Percentiles rank a stretch among this genome's conserved stretches.
Evolutionary conservation across 495 filamentous ascomycete genomes (phyloP).

Genomic region (Hypoxylon fuscum): DNA sequence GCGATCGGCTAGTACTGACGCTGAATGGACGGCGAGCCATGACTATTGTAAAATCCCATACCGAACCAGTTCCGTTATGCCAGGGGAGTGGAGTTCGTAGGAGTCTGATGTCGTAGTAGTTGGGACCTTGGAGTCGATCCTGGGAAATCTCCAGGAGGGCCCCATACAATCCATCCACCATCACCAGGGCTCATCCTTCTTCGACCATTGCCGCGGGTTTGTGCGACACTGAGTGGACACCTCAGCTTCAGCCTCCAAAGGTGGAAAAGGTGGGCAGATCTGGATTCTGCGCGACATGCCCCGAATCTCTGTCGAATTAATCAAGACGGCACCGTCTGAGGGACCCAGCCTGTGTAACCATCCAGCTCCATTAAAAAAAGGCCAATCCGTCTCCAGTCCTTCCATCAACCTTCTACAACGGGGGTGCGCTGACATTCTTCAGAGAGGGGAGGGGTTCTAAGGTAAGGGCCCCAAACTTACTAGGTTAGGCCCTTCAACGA

Average conservation of each 20-base stretch:
- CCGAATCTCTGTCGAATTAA: constrained; percentile 42
- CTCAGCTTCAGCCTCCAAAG: constrained; percentile 44
- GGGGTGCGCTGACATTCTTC: constrained; percentile 14
- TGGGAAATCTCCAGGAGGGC: constrained; percentile 32
- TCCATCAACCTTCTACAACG: constrained; percentile 42
- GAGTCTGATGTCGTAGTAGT: constrained; percentile 36
- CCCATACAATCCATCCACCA: constrained; percentile 33
- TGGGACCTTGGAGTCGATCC: constrained; percentile 36
- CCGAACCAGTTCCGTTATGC: constrained; percentile 15
- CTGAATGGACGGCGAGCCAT: constrained; percentile 29
- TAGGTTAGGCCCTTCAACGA: constrained; percentile 2
- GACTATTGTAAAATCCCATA: constrained; percentile 19
- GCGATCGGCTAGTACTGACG: constrained; percentile 34
- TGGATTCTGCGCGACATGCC: constrained; percentile 40
- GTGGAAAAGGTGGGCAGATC: constrained; percentile 46
- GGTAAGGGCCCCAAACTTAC: constrained; percentile 1
- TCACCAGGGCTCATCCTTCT: too few relatives aligned
- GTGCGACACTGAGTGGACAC: constrained; percentile 45
- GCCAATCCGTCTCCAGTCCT: constrained; percentile 38
- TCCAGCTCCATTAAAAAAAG: constrained; percentile 41
- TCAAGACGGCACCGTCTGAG: constrained; percentile 38
- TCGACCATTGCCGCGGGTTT: constrained; percentile 42
- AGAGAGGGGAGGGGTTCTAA: constrained; percentile 4
- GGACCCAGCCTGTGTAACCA: constrained; percentile 47
- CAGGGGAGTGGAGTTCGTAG: constrained; percentile 35